Evolutionary conservation across 306 rosid genomes (phyloP).

Genomic region (Pachyrhizus erosus): DNA sequence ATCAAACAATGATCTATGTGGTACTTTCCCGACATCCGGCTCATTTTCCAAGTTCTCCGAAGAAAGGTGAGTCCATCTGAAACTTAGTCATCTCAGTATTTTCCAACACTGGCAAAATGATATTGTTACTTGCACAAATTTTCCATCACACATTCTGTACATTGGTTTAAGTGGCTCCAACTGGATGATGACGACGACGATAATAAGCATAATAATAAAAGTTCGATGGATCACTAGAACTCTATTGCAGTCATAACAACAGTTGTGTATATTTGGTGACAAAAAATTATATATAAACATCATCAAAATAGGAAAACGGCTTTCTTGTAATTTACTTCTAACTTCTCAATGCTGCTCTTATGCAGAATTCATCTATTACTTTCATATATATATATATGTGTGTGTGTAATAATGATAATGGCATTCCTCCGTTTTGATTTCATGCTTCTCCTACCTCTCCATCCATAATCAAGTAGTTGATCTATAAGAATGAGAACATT

Average conservation of each 20-base stretch:
- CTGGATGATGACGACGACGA: not conserved
- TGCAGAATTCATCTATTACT: conserved; percentile 11
- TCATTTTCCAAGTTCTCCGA: conserved; percentile 77
- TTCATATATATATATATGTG: not conserved
- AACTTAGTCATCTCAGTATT: not conserved
- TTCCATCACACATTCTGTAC: not conserved
- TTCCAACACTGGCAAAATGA: not conserved
- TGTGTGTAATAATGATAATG: not conserved
- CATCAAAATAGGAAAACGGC: not conserved
- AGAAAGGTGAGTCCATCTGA: conserved; percentile 55
- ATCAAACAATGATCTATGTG: conserved; percentile 79
- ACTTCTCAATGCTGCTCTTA: not conserved
- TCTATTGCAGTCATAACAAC: not conserved
- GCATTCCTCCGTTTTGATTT: not conserved
- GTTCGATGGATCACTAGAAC: not conserved
- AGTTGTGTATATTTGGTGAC: not conserved
- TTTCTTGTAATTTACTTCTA: not conserved
- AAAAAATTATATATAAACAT: not conserved
- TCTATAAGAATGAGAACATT: not conserved
- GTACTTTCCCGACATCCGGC: conserved; percentile 77
- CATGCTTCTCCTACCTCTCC: not conserved
- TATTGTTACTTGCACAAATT: not conserved
- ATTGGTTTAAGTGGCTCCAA: not conserved
- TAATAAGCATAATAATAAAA: not conserved
- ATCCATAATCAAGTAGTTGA: not conserved